Evolutionary conservation across 768 basidiomycete species (phyloP).

Genomic region (Calocybe indica): DNA sequence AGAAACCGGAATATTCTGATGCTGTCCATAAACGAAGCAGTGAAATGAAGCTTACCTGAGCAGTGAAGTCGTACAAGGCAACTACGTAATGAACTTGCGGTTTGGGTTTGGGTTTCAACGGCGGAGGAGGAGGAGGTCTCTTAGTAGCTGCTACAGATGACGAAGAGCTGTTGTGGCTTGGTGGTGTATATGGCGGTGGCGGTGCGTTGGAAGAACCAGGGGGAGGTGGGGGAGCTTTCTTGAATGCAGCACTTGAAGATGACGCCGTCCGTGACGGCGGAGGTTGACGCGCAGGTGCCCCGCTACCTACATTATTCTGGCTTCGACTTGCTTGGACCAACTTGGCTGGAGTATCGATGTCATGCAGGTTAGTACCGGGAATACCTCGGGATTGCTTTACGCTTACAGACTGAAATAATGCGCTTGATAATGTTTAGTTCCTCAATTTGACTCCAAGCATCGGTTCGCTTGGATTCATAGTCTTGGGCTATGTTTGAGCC

Average conservation of each 20-base stretch:
- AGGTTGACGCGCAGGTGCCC: conserved; percentile 29
- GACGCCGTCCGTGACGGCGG: conserved; percentile 37
- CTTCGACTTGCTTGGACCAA: conserved; percentile 52
- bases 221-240: conserved; percentile 49
- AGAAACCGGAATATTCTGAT: neutral
- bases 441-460: conserved; percentile 76
- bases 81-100: conserved; percentile 72
- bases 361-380: too few species aligned
- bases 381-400: neutral
- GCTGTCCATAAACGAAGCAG: neutral
- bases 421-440: conserved; percentile 78
- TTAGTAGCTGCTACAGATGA: conserved; percentile 52
- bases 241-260: conserved; percentile 29
- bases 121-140: conserved; percentile 89
- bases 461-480: conserved; percentile 79
- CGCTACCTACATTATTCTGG: conserved; percentile 28
- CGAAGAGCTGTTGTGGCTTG: conserved; percentile 16
- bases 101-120: conserved; percentile 80
- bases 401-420: conserved; percentile 79
- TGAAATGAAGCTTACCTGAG: conserved; percentile 51
- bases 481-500: conserved; percentile 67
- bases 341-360: conserved; percentile 39
- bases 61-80: conserved; percentile 91
- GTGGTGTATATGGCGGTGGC: conserved; percentile 42
- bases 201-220: conserved; percentile 32